Evolutionary conservation across 1,284 basidiomycete genomes (phyloP), one percentile per base, ranked within the genome.

Genomic region (Irpex sp.): DNA sequence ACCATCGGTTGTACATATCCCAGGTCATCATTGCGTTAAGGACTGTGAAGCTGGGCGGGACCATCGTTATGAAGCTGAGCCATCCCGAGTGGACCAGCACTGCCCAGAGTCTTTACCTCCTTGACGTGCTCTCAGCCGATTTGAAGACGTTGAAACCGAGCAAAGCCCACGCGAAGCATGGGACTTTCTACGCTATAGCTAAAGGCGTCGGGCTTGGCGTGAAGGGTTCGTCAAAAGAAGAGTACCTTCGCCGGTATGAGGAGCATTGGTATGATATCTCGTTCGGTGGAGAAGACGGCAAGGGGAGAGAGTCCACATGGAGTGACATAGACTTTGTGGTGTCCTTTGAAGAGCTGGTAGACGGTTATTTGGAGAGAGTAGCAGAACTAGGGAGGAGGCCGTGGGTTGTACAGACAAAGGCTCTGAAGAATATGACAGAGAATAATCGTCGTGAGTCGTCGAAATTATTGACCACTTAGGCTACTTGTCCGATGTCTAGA

Each of bases 111-210:
- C 60, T 78, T 5, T 75, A 69, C 67, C 62, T 76, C 51, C 66
- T 78, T 47, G 74, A 77, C 63, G 60, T 63, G 26, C 68, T 78
- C 19, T 73, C 73, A 9, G 59, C 61, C 13, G 61, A 65, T 1
- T 63, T 77, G 6, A 54, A 65, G 36, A 69, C 74, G 2, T 73
- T 71, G 66, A 78, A 78, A 57, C 77, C 78, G 4, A 47, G 62
- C 21, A 60, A 60, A 13, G 69, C 75, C 61, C 75, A 76, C 58
- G 67, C 70, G 1, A 73, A 68, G 9, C 71, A 74, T 17, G 69
- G 69, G 15, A 72, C 73, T 0, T 77, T 76, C 65, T 77, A 77
- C 56, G 74, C 67, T 13, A 62, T 77, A 36, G 75, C 73, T 3
- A 66, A 71, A 38, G 72, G 72, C 38, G 67, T 74, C 1, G 68